Evolutionary conservation across 1,139 yeast species (phyloP).

Genomic region (Groenewaldozyma auringiensis): DNA sequence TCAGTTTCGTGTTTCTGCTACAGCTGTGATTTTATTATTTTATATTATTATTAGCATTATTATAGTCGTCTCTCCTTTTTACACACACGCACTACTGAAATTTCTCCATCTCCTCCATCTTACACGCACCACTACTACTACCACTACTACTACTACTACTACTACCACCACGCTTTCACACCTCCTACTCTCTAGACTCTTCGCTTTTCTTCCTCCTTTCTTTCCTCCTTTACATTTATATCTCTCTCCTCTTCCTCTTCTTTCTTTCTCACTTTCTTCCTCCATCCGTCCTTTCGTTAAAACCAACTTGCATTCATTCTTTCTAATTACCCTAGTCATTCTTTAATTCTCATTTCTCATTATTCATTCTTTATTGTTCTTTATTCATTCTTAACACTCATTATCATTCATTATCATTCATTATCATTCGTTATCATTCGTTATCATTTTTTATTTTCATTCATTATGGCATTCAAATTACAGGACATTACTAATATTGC

Average conservation of each 20-base stretch:
- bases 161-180: neutral
- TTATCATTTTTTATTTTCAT: neutral
- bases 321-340: neutral
- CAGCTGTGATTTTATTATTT: too few relatives aligned
- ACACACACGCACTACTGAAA: too few relatives aligned
- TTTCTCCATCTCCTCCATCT: neutral
- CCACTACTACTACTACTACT: neutral
- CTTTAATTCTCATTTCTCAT: neutral
- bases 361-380: slow-evolving; percentile 4
- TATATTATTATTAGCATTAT: too few relatives aligned
- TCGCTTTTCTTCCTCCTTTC: neutral
- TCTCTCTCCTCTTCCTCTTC: slow-evolving; percentile 1
- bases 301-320: slow-evolving; percentile 2
- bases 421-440: neutral
- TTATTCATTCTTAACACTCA: neutral
- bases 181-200: neutral
- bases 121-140: neutral
- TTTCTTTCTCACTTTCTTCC: slow-evolving; percentile 1
- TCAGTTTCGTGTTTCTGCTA: too few relatives aligned
- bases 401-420: neutral
- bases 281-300: neutral
- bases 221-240: neutral
- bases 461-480: slow-evolving; percentile 3
- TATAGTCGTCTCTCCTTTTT: too few relatives aligned
- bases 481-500: slow-evolving; percentile 3